These are phyloP conservation scores for Setaria italica DNA, from an alignment of 202 grass and related monocot species.

Conservation along the genomic window DNA sequence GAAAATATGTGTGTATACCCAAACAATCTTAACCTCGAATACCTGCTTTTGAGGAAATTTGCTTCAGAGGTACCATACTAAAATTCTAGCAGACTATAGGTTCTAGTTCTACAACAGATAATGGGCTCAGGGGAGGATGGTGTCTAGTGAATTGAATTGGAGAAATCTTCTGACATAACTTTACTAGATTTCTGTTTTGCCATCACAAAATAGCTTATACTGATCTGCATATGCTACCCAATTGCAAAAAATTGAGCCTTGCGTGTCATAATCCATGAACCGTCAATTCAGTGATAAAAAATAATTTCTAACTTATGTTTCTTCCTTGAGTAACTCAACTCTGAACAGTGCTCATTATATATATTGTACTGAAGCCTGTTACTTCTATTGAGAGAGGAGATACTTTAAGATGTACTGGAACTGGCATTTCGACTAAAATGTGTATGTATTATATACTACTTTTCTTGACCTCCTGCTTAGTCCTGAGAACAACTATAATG, in stretches of 20 bases:
- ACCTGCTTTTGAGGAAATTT: not conserved
- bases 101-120: not conserved
- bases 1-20: not conserved
- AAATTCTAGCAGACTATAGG: not conserved
- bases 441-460: not conserved
- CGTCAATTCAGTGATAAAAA: not conserved
- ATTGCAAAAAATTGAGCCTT: not conserved
- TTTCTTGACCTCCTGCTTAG: not conserved
- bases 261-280: not conserved
- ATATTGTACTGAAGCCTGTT: not conserved
- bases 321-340: not conserved
- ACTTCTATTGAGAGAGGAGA: not conserved
- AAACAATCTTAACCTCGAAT: not conserved
- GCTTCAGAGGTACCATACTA: not conserved
- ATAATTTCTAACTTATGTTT: not conserved
- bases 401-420: not conserved
- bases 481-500: not conserved
- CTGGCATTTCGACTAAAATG: not conserved
- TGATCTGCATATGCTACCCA: not conserved
- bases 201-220: not conserved
- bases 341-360: not conserved
- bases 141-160: not conserved
- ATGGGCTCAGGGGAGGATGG: not conserved
- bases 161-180: not conserved
- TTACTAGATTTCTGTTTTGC: not conserved